Conservation (phyloP, 1,284 basidiomycete species). For the Leccinum solheimii region DNA sequence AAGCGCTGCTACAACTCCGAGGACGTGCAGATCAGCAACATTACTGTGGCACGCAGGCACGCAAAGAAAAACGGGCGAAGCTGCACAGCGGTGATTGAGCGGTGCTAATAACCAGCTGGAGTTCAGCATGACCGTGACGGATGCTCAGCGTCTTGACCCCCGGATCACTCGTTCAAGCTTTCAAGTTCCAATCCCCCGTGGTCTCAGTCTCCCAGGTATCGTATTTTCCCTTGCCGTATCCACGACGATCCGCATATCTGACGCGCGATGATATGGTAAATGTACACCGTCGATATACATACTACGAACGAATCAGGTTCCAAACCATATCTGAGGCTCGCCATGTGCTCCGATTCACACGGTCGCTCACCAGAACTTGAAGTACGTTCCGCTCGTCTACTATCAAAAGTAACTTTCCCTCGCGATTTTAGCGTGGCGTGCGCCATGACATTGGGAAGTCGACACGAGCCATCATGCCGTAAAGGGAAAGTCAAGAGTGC, state of each 20-base stretch:
- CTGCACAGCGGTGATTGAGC: too few species aligned
- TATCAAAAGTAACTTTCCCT: background rate
- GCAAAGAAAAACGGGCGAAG: too few species aligned
- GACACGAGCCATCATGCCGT: background rate
- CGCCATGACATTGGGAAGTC: background rate
- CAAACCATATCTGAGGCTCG: background rate
- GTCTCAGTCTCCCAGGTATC: constrained; percentile 4
- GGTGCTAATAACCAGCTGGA: too few species aligned
- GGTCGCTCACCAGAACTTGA: background rate
- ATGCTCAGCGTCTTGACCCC: too few species aligned
- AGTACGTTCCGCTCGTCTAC: background rate
- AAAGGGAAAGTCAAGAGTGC: background rate
- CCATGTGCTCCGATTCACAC: background rate
- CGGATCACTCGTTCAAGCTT: too few species aligned
- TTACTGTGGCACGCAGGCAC: too few species aligned
- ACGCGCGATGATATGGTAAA: constrained; percentile 2
- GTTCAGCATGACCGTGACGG: too few species aligned
- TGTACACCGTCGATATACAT: constrained; percentile 23
- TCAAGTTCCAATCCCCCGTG: too few species aligned
- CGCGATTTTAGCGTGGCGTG: background rate
- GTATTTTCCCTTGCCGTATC: constrained; percentile 1
- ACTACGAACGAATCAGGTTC: constrained; percentile 11
- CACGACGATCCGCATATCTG: constrained; percentile 2
- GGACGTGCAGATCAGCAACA: too few species aligned
- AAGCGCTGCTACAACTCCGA: too few species aligned